These are phyloP conservation scores for Spiromastix sp. DNA, from an alignment of 2,329 filamentous ascomycete genomes.

Conservation along the genomic window DNA sequence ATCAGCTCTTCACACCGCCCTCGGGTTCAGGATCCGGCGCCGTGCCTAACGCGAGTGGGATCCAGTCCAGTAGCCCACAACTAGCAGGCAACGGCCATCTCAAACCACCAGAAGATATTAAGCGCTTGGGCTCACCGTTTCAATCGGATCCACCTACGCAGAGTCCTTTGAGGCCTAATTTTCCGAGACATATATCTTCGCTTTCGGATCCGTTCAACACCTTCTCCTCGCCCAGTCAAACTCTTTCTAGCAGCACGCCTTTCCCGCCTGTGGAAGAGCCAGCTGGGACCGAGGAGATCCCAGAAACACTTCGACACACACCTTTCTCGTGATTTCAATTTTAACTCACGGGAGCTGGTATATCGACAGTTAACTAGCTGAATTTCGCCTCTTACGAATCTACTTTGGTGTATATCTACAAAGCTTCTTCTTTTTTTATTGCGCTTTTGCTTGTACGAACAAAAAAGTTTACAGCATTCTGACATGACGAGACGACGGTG, in stretches of 20 bases:
- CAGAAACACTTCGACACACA: too few relatives aligned
- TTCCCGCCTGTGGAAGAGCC: too few relatives aligned
- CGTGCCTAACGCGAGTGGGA: not conserved
- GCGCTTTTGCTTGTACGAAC: slow-evolving; percentile 2
- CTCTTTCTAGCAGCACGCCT: too few relatives aligned
- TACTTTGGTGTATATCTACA: slow-evolving; percentile 1
- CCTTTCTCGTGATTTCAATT: not conserved
- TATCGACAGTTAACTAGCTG: too few relatives aligned
- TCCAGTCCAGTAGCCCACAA: slow-evolving; percentile 11
- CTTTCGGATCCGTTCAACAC: slow-evolving; percentile 34
- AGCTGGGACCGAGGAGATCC: too few relatives aligned
- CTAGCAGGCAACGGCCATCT: slow-evolving; percentile 21
- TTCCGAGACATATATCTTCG: slow-evolving; percentile 31
- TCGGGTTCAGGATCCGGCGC: slow-evolving; percentile 9
- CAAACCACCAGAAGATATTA: slow-evolving; percentile 30
- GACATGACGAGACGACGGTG: too few relatives aligned
- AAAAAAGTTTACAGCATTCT: too few relatives aligned
- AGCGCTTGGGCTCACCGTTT: slow-evolving; percentile 39
- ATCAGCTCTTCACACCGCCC: slow-evolving; percentile 45
- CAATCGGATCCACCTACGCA: slow-evolving; percentile 28
- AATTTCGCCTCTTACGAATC: too few relatives aligned
- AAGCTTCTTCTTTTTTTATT: slow-evolving; percentile 2
- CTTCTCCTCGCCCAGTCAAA: not conserved
- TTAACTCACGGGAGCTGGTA: too few relatives aligned
- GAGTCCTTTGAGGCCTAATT: slow-evolving; percentile 20